Conservation (phyloP, 768 basidiomycete genomes). For the Boletus sp. region DNA sequence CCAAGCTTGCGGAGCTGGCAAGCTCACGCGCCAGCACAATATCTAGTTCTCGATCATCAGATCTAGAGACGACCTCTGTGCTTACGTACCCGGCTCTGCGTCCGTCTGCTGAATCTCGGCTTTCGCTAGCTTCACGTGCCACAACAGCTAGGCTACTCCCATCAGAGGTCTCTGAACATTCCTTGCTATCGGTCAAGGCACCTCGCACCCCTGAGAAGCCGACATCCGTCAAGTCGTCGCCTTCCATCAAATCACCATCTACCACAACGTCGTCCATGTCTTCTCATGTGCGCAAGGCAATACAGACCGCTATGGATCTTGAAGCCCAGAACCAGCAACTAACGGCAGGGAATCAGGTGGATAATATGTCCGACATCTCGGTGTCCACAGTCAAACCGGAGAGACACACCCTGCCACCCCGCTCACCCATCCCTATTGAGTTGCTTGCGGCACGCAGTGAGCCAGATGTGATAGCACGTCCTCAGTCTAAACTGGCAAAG, state of each 20-base stretch:
- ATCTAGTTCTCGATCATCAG: conserved; percentile 54
- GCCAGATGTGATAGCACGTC: conserved; percentile 31
- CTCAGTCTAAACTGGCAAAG: conserved; percentile 71
- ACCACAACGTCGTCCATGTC: conserved; percentile 50
- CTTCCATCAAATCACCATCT: conserved; percentile 24
- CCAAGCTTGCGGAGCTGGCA: conserved; percentile 68
- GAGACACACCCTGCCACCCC: conserved; percentile 21
- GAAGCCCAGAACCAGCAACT: conserved; percentile 49
- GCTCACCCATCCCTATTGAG: conserved; percentile 19
- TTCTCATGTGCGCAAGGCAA: conserved; percentile 61
- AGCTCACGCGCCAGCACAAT: conserved; percentile 58
- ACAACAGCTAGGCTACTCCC: conserved; percentile 13
- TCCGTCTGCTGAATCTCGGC: conserved; percentile 58
- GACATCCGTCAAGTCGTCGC: conserved; percentile 23
- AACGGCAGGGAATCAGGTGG: conserved; percentile 6
- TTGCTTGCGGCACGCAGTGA: conserved; percentile 12
- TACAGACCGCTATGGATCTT: conserved; percentile 62
- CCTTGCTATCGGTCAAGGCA: conserved; percentile 15
- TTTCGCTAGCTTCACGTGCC: conserved; percentile 30
- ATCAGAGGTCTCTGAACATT: conserved; percentile 21
- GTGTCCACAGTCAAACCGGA: conserved; percentile 24
- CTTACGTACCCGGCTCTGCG: conserved; percentile 71
- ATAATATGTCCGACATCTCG: conserved; percentile 16
- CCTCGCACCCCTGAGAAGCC: conserved; percentile 25
- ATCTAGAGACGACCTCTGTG: conserved; percentile 56